Evolutionary conservation across 106 monocot species (phyloP), one percentile per base, ranked within the genome.

Genomic region (Amphibolis antarctica): DNA sequence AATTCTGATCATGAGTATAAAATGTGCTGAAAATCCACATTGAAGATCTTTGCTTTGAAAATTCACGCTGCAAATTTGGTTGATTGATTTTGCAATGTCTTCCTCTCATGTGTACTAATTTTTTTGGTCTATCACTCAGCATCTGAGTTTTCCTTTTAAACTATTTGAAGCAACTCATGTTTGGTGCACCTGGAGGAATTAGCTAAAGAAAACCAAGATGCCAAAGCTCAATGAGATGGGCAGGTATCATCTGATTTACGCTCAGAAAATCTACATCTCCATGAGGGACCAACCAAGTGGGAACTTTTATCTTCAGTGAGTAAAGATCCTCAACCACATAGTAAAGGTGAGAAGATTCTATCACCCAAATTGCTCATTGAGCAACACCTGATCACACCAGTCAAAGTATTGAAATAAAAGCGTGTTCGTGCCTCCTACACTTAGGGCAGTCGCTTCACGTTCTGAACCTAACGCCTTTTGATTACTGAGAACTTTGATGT

Each of bases 111-210:
- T 36, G 7, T n/a, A n/a, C n/a, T n/a, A n/a, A n/a, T n/a, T n/a
- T n/a, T n/a, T n/a, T n/a, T n/a, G n/a, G n/a, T n/a, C n/a, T n/a
- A n/a, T n/a, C n/a, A n/a, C n/a, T n/a, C n/a, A n/a, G 15, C 14
- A 13, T 28, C 26, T 23, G 26, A 28, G 57, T 28, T 57, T 5
- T 12, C 15, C 11, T 57, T 36, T 42, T 15, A 4, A 17, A 42
- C 29, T 61, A 10, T 21, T n/a, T 61, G 60, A 61, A 61, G 60
- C 60, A 61, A 42, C 60, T 61, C 21, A 61, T 61, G 60, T 61
- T 61, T 19, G 44, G 60, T 11, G 12, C 21, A 22, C 60, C 60
- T 43, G 60, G 60, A 20, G 60, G 42, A 61, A 61, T 29, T 42
- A 61, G 44, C 42, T 61, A 43, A 61, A 61, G 21, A 28, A 44